phyloP scores from a whole-genome alignment of 495 filamentous ascomycete genomes.

The Polyplosphaeria fusca region DNA sequence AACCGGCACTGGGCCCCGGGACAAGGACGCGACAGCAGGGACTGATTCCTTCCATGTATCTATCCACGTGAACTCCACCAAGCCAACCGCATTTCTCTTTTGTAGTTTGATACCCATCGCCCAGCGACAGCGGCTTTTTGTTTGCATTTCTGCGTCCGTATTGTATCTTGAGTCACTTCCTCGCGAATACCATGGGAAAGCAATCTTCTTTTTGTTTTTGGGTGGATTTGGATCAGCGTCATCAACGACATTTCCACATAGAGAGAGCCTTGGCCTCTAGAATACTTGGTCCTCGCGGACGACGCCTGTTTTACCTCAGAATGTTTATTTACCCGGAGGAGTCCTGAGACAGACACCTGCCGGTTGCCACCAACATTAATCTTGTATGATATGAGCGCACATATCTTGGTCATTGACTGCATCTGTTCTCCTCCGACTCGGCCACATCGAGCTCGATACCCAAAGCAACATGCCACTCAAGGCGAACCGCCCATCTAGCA shows the following conservation, averaged over 20 bases:
- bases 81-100: slow-evolving; percentile 15
- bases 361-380: too few relatives aligned
- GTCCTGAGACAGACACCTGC: too few relatives aligned
- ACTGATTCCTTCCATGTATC: too few relatives aligned
- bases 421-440: not conserved
- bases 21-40: slow-evolving; percentile 9
- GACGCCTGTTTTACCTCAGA: not conserved
- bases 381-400: too few relatives aligned
- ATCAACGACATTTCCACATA: not conserved
- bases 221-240: not conserved
- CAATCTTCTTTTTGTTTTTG: not conserved
- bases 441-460: not conserved
- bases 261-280: slow-evolving; percentile 5
- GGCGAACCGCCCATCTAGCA: not conserved
- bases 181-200: not conserved
- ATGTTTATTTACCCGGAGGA: slow-evolving; percentile 1
- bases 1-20: slow-evolving; percentile 18
- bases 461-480: not conserved
- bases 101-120: slow-evolving; percentile 21
- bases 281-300: slow-evolving; percentile 10
- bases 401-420: not conserved
- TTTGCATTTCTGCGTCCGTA: not conserved
- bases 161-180: not conserved
- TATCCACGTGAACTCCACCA: too few relatives aligned
- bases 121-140: slow-evolving; percentile 17